These are phyloP conservation scores for Anethum foeniculum DNA, from an alignment of 140 eudicot genomes.

Conservation along the genomic window DNA sequence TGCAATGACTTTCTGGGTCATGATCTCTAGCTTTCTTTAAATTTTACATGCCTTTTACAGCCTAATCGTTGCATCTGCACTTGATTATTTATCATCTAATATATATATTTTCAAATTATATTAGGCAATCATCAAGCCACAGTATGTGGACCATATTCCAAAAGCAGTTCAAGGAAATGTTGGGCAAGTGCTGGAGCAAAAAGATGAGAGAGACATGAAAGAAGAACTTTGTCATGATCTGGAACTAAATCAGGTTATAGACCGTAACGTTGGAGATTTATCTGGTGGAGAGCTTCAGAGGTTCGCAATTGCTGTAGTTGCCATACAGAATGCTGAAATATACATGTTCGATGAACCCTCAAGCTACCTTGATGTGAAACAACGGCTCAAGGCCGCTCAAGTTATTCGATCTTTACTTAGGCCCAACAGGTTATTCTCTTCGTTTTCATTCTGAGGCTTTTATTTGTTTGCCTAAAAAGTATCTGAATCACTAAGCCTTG, in stretches of 20 bases:
- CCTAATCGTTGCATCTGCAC: not conserved
- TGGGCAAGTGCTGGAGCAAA: conserved; percentile 52
- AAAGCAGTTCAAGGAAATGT: conserved; percentile 67
- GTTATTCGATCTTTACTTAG: conserved; percentile 48
- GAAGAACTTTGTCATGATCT: conserved; percentile 40
- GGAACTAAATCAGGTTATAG: conserved; percentile 54
- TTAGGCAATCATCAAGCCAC: conserved; percentile 65
- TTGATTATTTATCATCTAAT: not conserved
- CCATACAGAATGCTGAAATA: conserved; percentile 52
- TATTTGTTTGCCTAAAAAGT: not conserved
- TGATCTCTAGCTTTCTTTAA: not conserved
- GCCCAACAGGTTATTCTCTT: conserved; percentile 31
- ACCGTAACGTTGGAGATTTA: conserved; percentile 61
- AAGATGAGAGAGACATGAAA: conserved; percentile 50
- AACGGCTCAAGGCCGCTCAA: conserved; percentile 59
- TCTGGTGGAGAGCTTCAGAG: conserved; percentile 81
- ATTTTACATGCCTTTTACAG: not conserved
- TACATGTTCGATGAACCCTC: conserved; percentile 74
- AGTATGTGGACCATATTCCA: conserved; percentile 65
- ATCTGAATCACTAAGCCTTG: not conserved
- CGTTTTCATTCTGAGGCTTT: not conserved
- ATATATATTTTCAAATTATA: not conserved
- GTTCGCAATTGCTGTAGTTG: conserved; percentile 63
- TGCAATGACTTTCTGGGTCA: not conserved
- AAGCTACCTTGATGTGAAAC: conserved; percentile 64